Conservation (phyloP, 306 rosid genomes). For the Pyrus communis region DNA sequence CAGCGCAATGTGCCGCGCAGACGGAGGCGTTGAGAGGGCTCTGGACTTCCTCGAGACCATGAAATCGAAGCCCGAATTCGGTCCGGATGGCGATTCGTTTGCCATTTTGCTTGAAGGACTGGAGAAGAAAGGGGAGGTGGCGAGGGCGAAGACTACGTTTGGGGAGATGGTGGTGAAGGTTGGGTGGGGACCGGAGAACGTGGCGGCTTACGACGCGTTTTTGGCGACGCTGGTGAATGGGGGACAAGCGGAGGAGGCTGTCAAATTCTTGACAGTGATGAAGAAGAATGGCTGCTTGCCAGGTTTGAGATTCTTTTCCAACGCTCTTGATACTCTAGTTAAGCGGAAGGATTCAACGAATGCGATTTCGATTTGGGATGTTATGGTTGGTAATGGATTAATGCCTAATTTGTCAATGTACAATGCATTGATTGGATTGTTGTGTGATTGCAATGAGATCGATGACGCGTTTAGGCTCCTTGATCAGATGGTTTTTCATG, state of each 20-base stretch:
- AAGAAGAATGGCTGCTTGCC: constrained; percentile 51
- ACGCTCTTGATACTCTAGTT: constrained; percentile 44
- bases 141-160: constrained; percentile 37
- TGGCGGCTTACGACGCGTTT: constrained; percentile 43
- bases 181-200: constrained; percentile 45
- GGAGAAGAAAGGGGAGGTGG: constrained; percentile 55
- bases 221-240: constrained; percentile 43
- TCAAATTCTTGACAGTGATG: constrained; percentile 39
- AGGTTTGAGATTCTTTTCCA: constrained; percentile 55
- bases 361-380: constrained; percentile 57
- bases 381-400: constrained; percentile 34
- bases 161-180: constrained; percentile 44
- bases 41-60: constrained; percentile 38
- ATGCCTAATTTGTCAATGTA: constrained; percentile 51
- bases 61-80: constrained; percentile 21
- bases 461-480: constrained; percentile 41
- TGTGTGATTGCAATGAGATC: constrained; percentile 35
- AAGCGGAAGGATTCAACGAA: constrained; percentile 28
- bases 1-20: constrained; percentile 47
- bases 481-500: constrained; percentile 53
- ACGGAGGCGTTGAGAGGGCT: constrained; percentile 32
- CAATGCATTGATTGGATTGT: constrained; percentile 59
- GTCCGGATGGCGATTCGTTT: constrained; percentile 46
- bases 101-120: constrained; percentile 59
- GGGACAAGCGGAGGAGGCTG: constrained; percentile 29